Conservation (phyloP, 83 land plant genomes). For the Larix sibirica region DNA sequence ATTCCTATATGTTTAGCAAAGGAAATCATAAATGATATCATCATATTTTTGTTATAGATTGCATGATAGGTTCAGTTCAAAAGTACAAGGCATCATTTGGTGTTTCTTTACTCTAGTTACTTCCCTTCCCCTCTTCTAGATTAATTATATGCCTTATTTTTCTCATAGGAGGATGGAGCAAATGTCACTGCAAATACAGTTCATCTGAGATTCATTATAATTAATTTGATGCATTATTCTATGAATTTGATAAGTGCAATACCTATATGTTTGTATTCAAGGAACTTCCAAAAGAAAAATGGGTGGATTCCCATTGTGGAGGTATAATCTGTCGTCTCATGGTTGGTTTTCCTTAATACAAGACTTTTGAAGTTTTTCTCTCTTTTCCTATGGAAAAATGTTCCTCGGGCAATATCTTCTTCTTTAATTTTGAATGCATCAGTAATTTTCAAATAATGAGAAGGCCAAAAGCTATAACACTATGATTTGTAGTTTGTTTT, state of each 20-base stretch:
- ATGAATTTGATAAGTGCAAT: conserved; percentile 27
- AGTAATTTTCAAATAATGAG: too few relatives aligned
- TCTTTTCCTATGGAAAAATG: conserved; percentile 60
- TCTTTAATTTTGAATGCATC: too few relatives aligned
- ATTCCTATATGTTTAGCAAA: too few relatives aligned
- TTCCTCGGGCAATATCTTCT: conserved; percentile 47
- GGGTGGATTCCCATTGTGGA: too few relatives aligned
- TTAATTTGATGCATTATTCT: conserved; percentile 60
- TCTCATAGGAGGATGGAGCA: conserved; percentile 60
- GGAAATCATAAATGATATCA: too few relatives aligned
- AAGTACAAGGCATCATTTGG: too few relatives aligned
- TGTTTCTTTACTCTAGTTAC: too few relatives aligned
- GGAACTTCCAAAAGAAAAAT: not conserved
- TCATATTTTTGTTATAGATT: too few relatives aligned
- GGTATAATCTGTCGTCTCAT: too few relatives aligned
- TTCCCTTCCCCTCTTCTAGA: too few relatives aligned
- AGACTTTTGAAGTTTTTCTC: conserved; percentile 43
- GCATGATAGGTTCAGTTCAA: too few relatives aligned
- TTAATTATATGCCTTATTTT: not conserved
- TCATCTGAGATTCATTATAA: conserved; percentile 82
- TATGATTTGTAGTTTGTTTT: conserved; percentile 20
- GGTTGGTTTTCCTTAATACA: conserved; percentile 18
- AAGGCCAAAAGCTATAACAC: too few relatives aligned
- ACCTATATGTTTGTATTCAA: not conserved
- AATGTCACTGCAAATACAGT: conserved; percentile 72